These are phyloP conservation scores for Petunia hybrid DNA, from an alignment of 305 asterid genomes.

Conservation along the genomic window DNA sequence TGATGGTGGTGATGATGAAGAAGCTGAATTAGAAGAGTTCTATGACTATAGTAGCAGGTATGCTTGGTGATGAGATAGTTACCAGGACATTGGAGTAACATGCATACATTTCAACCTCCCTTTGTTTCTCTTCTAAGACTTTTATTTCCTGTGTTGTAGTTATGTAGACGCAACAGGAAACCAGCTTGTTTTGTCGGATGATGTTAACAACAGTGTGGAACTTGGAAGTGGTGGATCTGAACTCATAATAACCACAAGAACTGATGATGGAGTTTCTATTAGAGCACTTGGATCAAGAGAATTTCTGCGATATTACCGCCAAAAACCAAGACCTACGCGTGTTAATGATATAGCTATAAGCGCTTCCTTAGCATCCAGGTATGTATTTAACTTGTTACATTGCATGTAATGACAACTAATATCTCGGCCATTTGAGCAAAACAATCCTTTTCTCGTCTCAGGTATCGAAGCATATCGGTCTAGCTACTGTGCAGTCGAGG, in stretches of 20 bases:
- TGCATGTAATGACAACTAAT: background rate
- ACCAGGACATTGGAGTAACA: background rate
- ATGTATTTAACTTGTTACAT: background rate
- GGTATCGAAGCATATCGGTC: slow-evolving; percentile 73
- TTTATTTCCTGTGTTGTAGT: slow-evolving; percentile 40
- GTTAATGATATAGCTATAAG: slow-evolving; percentile 52
- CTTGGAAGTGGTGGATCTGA: slow-evolving; percentile 81
- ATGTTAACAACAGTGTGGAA: slow-evolving; percentile 50
- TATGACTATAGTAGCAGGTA: slow-evolving; percentile 95
- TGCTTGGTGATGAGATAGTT: slow-evolving; percentile 11
- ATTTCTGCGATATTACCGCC: slow-evolving; percentile 81
- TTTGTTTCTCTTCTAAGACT: background rate
- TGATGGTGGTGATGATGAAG: slow-evolving; percentile 90
- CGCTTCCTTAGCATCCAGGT: slow-evolving; percentile 71
- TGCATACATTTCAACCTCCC: background rate
- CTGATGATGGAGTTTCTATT: slow-evolving; percentile 44
- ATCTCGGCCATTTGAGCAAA: background rate
- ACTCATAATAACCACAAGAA: slow-evolving; percentile 60
- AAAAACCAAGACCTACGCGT: slow-evolving; percentile 79
- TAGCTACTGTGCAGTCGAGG: slow-evolving; percentile 74
- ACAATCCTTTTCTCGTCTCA: slow-evolving; percentile 39
- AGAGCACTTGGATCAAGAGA: slow-evolving; percentile 89
- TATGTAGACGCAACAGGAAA: slow-evolving; percentile 68
- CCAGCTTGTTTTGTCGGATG: slow-evolving; percentile 63
- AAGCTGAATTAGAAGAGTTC: slow-evolving; percentile 87